A percentile compares a stretch with the other conserved stretches of the same genome.
Conservation (phyloP, 2,329 filamentous ascomycete genomes). For the Neofusicoccum cordaticola region DNA sequence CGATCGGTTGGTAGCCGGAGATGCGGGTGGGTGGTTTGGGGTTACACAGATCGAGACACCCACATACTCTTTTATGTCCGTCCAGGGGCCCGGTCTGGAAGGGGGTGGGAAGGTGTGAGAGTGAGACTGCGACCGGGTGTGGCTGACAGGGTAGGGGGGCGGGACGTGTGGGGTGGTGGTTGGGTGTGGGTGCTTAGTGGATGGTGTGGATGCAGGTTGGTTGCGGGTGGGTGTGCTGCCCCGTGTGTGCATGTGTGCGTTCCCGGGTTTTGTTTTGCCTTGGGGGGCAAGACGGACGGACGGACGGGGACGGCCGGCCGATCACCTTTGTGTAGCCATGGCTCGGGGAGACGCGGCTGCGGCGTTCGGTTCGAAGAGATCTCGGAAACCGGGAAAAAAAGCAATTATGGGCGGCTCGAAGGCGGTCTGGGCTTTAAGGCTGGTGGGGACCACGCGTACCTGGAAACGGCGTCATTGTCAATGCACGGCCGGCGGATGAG, state of each 20-base stretch:
- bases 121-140: neutral
- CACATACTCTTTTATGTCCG: neutral
- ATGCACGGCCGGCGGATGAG: neutral
- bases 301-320: neutral
- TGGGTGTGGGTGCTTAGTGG: neutral
- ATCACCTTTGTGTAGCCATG: neutral
- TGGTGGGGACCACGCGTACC: neutral
- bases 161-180: neutral
- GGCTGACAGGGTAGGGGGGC: neutral
- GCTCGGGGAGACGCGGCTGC: neutral
- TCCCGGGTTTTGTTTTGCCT: slow-evolving; percentile 1
- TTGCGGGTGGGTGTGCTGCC: neutral
- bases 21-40: neutral
- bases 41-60: slow-evolving; percentile 1
- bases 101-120: neutral
- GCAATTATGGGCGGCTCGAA: neutral
- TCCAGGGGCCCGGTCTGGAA: slow-evolving; percentile 1
- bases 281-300: neutral
- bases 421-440: neutral
- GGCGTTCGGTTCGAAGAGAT: neutral
- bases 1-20: neutral
- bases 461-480: neutral
- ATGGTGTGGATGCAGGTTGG: neutral
- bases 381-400: neutral
- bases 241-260: neutral